Evolutionary conservation across 345 rosid genomes (phyloP).

Genomic region (Rhodamnia rubescens): DNA sequence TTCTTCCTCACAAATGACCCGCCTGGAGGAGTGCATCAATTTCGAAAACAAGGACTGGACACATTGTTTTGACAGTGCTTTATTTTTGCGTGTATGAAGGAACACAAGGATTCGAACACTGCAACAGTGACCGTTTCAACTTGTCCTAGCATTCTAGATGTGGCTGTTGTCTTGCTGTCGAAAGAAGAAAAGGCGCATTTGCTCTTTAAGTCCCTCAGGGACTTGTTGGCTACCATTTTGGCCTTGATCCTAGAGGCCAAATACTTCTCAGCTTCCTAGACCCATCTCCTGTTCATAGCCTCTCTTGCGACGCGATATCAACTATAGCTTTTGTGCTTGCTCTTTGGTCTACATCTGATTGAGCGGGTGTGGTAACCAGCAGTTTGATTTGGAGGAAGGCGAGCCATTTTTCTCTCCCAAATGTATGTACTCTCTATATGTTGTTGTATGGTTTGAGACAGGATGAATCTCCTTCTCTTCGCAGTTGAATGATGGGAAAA

Average conservation of each 20-base stretch:
- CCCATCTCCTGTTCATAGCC: not conserved
- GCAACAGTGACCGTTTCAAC: not conserved
- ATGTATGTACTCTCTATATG: not conserved
- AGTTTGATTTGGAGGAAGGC: not conserved
- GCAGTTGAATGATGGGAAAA: not conserved
- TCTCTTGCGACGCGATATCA: slow-evolving; percentile 1
- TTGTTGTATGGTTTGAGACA: not conserved
- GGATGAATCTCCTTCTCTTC: not conserved
- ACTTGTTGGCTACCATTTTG: slow-evolving; percentile 8
- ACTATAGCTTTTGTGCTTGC: slow-evolving; percentile 13
- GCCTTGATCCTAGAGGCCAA: slow-evolving; percentile 9
- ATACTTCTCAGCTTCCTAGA: slow-evolving; percentile 5
- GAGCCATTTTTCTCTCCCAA: not conserved
- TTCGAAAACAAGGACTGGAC: not conserved
- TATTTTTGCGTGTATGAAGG: not conserved
- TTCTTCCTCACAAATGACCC: not conserved
- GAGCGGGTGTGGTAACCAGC: slow-evolving; percentile 6
- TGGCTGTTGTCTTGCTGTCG: not conserved
- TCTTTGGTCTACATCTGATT: slow-evolving; percentile 21
- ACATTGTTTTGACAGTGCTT: not conserved
- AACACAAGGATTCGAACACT: not conserved
- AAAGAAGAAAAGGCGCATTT: not conserved
- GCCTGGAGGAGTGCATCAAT: not conserved
- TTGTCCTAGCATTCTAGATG: not conserved
- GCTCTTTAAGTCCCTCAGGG: slow-evolving; percentile 5